Conservation (phyloP, 1,139 yeast genomes). For the Sporopachydermia cereana region DNA sequence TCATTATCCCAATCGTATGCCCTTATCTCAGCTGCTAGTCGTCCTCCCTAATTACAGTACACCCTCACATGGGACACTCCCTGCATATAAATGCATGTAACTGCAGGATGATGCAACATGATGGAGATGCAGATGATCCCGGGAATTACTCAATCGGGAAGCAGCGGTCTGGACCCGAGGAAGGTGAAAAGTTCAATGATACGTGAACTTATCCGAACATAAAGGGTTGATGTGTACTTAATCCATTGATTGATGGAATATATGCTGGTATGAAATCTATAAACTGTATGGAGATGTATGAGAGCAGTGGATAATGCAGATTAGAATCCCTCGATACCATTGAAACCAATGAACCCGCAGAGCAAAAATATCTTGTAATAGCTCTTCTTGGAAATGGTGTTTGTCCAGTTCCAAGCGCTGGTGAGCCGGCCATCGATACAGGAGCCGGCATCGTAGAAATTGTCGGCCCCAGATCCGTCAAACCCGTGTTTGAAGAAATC, state of each 20-base stretch:
- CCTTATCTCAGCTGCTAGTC: too few species aligned
- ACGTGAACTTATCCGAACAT: too few species aligned
- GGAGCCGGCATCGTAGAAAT: slow-evolving; percentile 67
- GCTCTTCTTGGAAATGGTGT: slow-evolving; percentile 48
- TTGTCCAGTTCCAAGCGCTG: slow-evolving; percentile 73
- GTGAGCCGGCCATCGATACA: slow-evolving; percentile 73
- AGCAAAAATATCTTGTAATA: slow-evolving; percentile 49
- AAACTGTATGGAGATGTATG: not conserved
- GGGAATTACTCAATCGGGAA: too few species aligned
- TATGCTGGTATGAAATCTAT: too few species aligned
- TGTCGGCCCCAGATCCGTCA: slow-evolving; percentile 70
- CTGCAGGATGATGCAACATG: not conserved
- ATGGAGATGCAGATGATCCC: too few species aligned
- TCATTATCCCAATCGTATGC: too few species aligned
- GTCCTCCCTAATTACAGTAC: too few species aligned
- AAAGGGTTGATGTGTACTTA: not conserved
- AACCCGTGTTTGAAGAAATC: slow-evolving; percentile 69
- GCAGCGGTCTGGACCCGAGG: too few species aligned
- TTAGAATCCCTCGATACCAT: slow-evolving; percentile 48
- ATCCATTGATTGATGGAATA: too few species aligned
- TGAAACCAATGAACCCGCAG: slow-evolving; percentile 67
- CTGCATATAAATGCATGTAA: not conserved
- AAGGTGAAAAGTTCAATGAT: too few species aligned
- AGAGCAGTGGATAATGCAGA: too few species aligned
- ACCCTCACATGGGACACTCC: too few species aligned